Evolutionary conservation across 768 basidiomycete species (phyloP), one percentile per base, ranked within the genome.

Genomic region (Lactarius sp.): DNA sequence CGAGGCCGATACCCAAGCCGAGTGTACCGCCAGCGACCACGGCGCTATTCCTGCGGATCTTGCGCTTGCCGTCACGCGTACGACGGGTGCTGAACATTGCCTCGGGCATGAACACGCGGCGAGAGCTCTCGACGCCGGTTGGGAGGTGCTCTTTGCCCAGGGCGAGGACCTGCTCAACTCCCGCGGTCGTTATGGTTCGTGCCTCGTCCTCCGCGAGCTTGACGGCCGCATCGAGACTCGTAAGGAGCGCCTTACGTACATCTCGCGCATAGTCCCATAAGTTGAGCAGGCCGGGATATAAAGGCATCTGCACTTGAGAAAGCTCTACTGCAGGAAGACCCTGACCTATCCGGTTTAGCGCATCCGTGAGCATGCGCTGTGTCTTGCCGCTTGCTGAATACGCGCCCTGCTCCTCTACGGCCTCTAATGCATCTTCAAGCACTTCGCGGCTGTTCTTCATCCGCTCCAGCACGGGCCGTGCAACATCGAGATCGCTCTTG

Each of bases 81-180:
- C 76, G 73, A 27, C 78, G 79, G 49, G 81, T 75, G 59, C 83
- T 84, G 77, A 98, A 99, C 97, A 99, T 98, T 14, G 93, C 96
- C 72, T 96, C 90, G n/a, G 96, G 92, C 78, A 92, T 85, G 80
- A 99, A 99, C 13, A 96, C 85, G 33, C 92, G 81, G 60, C 85
- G 81, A 54, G 84, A 85, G 46, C 92, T 80, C 73, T 94, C 92
- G 27, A 93, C 92, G 61, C 86, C 88, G 56, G 81, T 81, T 1
- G 90, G 90, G 16, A 99, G 83, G 75, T 91, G 84, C 61, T 78
- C 77, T 63, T 96, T 88, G 20, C 85, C 94, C 20, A 97, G 77
- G 18, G 80, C 75, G 46, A 79, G 77, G 65, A 97, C 83, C 66
- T 80, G 80, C 39, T 82, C 76, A 27, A 98, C 89, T 49, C 88